Conservation (phyloP, 306 rosid genomes). For the Lithocarpus polystachyus region DNA sequence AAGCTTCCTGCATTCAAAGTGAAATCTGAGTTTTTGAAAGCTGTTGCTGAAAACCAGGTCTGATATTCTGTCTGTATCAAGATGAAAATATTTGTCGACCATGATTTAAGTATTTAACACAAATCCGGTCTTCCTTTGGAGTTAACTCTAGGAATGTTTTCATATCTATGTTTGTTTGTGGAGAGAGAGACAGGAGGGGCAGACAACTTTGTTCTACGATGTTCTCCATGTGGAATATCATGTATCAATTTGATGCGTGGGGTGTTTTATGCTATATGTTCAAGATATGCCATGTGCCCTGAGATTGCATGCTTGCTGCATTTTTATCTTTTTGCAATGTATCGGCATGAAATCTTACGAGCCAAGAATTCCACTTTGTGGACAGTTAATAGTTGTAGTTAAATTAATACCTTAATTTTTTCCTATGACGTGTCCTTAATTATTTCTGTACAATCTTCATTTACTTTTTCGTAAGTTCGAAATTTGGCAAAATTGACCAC, state of each 20-base stretch:
- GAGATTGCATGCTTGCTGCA: background rate
- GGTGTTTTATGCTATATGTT: constrained; percentile 2
- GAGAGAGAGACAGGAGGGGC: background rate
- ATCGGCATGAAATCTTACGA: background rate
- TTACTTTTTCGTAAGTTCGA: background rate
- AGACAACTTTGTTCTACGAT: background rate
- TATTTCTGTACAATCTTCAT: too few species aligned
- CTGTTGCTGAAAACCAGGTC: constrained; percentile 85
- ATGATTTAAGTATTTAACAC: background rate
- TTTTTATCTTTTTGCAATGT: background rate
- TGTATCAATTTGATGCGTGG: constrained; percentile 11
- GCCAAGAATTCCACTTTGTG: background rate
- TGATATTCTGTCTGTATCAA: constrained; percentile 7
- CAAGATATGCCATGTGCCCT: background rate
- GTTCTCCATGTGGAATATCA: constrained; percentile 6
- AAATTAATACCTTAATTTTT: background rate
- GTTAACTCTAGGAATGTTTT: constrained; percentile 1
- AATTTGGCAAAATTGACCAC: too few species aligned
- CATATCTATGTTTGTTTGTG: background rate
- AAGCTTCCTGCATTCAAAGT: constrained; percentile 81
- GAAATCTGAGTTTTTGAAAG: constrained; percentile 77
- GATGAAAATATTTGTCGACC: background rate
- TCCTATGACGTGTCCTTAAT: too few species aligned
- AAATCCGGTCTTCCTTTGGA: background rate
- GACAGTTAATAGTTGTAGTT: background rate